Percentiles rank a stretch among this genome's conserved stretches.
Evolutionary conservation across 1,284 basidiomycete genomes (phyloP).

Genomic region (Agaricales sp.): DNA sequence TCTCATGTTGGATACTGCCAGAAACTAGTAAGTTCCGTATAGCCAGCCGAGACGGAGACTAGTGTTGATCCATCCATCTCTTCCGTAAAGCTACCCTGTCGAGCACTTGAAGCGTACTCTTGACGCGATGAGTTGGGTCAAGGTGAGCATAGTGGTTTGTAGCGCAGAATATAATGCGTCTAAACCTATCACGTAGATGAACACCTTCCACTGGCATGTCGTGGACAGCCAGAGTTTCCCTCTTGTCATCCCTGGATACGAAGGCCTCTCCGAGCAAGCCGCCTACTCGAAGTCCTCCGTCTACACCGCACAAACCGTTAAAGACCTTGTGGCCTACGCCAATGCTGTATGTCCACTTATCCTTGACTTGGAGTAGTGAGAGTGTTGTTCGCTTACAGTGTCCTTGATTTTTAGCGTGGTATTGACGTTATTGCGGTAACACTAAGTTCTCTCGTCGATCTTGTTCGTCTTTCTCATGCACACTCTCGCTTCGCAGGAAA

Average conservation of each 20-base stretch:
- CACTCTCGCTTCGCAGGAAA: constrained; percentile 34
- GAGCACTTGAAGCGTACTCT: not conserved
- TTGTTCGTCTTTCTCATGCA: not conserved
- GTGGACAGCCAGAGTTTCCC: not conserved
- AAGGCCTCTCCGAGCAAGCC: not conserved
- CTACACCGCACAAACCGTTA: constrained; percentile 54
- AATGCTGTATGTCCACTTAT: constrained; percentile 39
- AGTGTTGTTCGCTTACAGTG: not conserved
- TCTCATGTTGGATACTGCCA: constrained; percentile 72
- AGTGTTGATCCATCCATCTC: no score
- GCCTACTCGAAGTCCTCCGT: constrained; percentile 51
- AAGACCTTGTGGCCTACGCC: constrained; percentile 61
- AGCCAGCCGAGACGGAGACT: no score
- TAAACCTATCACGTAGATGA: not conserved
- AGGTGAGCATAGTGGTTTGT: not conserved
- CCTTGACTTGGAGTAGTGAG: constrained; percentile 1
- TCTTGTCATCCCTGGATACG: constrained; percentile 1
- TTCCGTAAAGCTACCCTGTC: not conserved
- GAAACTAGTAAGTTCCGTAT: constrained; percentile 52
- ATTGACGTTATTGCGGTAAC: constrained; percentile 73
- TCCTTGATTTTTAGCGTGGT: constrained; percentile 41
- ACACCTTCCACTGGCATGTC: constrained; percentile 2
- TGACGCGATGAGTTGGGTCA: not conserved
- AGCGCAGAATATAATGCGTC: not conserved
- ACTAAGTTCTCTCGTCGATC: constrained; percentile 3